Evolutionary conservation across 306 rosid genomes (phyloP).

Genomic region (Castanea crenata): DNA sequence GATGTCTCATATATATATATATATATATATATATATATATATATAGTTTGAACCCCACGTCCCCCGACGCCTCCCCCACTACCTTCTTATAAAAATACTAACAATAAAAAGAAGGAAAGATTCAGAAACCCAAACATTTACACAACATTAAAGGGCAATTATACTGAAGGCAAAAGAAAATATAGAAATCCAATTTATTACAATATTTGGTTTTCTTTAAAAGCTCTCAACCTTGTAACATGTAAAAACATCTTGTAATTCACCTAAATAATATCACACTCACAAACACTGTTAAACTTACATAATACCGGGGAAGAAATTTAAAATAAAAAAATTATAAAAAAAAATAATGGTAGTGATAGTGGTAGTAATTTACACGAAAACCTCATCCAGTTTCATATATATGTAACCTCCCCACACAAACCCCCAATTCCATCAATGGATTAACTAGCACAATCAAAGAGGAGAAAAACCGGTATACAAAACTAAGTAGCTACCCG

Average conservation of each 20-base stretch:
- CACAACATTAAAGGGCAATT: not conserved
- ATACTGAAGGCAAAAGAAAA: not conserved
- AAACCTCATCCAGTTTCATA: constrained; percentile 42
- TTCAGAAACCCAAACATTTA: not conserved
- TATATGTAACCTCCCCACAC: constrained; percentile 22
- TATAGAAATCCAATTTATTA: constrained; percentile 19
- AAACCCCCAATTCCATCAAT: not conserved
- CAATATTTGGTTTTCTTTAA: constrained; percentile 12
- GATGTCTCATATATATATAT: too few species aligned
- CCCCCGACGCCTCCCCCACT: too few species aligned
- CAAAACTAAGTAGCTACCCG: constrained; percentile 36
- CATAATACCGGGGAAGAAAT: constrained; percentile 12
- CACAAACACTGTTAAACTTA: constrained; percentile 32
- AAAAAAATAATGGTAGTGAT: constrained; percentile 17
- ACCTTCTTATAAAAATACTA: not conserved
- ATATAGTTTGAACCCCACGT: too few species aligned
- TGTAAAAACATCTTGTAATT: constrained; percentile 35
- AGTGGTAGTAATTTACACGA: constrained; percentile 42
- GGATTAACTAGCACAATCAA: constrained; percentile 23
- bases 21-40: too few species aligned
- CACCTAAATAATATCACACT: constrained; percentile 42
- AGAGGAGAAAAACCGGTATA: constrained; percentile 18
- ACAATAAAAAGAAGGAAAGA: not conserved
- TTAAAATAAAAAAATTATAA: constrained; percentile 14
- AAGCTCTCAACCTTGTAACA: constrained; percentile 15